Evolutionary conservation across 345 rosid genomes (phyloP), one percentile per base, ranked within the genome.

Genomic region (Fremontodendron californicum): DNA sequence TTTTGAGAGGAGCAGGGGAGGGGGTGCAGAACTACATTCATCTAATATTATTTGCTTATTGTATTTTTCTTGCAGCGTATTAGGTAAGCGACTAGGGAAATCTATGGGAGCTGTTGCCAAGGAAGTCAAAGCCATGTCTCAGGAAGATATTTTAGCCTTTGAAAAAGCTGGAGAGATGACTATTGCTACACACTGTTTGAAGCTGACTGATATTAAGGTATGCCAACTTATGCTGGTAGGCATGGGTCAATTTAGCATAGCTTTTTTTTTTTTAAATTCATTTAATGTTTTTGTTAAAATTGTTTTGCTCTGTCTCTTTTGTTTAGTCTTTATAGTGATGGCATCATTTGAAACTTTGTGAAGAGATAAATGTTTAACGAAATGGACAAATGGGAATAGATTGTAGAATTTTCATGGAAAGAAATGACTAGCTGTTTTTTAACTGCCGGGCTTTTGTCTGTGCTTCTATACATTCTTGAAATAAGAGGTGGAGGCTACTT

Each of bases 21-120:
- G 74, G n/a, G 43, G 18, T 31, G 9, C 13, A 5, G 18, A 49
- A 35, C 62, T 35, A 5, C 3, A 39, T 71, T 71, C 3, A 1
- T 11, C 19, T 35, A 21, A 51, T n/a, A 25, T 62, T 81, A 9
- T 57, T 64, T 72, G 55, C 73, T 46, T 77, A 15, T 70, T 49
- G 78, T 74, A 62, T 78, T 78, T 23, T 78, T 74, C 55, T 77
- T 71, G 52, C 66, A 96, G 99, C 33, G 83, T 81, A 82, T 76
- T 96, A 78, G 99, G 99, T 35, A 96, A 94, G 86, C 89, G 96
- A 76, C 94, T 96, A 64, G 98, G 99, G 64, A 96, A 90, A 84
- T 90, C 92, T 58, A 96, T 96, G 98, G 95, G 93, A 62, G 82
- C 82, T 71, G 94, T 96, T 82, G 89, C 93, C 31, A 91, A 88